A percentile compares a stretch with the other conserved stretches of the same genome.
Evolutionary conservation across 116 monocot species (phyloP).

Genomic region (Dioscorea cayenensis): DNA sequence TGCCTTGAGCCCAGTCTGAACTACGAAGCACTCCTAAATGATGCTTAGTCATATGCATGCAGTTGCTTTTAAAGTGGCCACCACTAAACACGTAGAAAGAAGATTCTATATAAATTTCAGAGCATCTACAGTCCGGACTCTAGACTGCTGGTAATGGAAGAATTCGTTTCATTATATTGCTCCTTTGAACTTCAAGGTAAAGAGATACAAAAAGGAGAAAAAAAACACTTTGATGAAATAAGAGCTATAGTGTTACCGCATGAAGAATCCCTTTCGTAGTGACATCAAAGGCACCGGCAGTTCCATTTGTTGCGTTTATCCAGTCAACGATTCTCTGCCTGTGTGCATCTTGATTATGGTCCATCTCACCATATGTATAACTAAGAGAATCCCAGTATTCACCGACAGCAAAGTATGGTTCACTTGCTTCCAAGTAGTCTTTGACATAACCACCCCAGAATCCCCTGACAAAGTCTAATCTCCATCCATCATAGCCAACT

Average conservation of each 20-base stretch:
- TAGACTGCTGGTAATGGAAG: too few relatives aligned
- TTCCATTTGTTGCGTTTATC: slow-evolving; percentile 90
- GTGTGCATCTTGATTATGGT: slow-evolving; percentile 85
- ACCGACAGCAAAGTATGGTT: slow-evolving; percentile 79
- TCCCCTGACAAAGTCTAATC: slow-evolving; percentile 88
- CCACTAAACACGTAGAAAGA: too few relatives aligned
- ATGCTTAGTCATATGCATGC: too few relatives aligned
- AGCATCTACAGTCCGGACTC: too few relatives aligned
- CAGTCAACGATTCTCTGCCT: slow-evolving; percentile 94
- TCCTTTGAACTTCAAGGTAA: too few relatives aligned
- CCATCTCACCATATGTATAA: slow-evolving; percentile 91
- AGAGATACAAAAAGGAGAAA: too few relatives aligned
- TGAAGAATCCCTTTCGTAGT: slow-evolving; percentile 95
- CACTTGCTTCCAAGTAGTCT: slow-evolving; percentile 76
- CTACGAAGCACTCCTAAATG: too few relatives aligned
- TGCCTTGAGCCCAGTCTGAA: too few relatives aligned
- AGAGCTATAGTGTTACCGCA: slow-evolving; percentile 45
- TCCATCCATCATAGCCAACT: slow-evolving; percentile 96
- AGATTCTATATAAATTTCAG: too few relatives aligned
- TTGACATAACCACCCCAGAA: slow-evolving; percentile 96
- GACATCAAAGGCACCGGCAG: slow-evolving; percentile 88
- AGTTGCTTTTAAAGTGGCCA: too few relatives aligned
- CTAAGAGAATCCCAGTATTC: slow-evolving; percentile 95
- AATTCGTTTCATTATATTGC: too few relatives aligned
- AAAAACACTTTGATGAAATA: not conserved